phyloP scores from a whole-genome alignment of 2,329 filamentous ascomycete species.

The Pseudogymnoascus sp. region DNA sequence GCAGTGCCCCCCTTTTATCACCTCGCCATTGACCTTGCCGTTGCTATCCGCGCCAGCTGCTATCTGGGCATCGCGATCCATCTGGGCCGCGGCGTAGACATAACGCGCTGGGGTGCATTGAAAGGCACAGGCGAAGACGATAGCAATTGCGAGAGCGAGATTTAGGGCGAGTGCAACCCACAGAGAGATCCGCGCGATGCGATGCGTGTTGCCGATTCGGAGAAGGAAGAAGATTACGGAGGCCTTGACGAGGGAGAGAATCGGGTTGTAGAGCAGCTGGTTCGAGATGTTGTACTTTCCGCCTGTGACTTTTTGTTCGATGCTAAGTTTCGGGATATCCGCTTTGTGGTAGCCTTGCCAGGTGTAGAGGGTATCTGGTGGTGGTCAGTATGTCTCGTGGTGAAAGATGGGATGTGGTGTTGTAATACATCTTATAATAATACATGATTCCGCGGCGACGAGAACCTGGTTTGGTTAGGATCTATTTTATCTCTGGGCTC shows the following conservation, averaged over 20 bases:
- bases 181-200: conserved; percentile 7
- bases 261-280: conserved; percentile 39
- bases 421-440: not conserved
- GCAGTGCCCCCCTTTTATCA: conserved; percentile 16
- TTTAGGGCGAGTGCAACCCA: conserved; percentile 20
- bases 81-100: conserved; percentile 10
- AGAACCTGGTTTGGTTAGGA: not conserved
- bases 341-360: conserved; percentile 17
- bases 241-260: conserved; percentile 38
- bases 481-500: not conserved
- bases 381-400: not conserved
- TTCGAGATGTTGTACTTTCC: conserved; percentile 25
- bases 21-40: conserved; percentile 16
- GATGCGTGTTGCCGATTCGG: conserved; percentile 31
- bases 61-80: conserved; percentile 11
- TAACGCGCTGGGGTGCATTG: conserved; percentile 28
- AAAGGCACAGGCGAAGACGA: conserved; percentile 33
- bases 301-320: not conserved
- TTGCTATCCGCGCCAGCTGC: conserved; percentile 9
- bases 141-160: conserved; percentile 27
- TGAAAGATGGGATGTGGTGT: not conserved
- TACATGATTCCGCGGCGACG: not conserved
- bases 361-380: conserved; percentile 16
- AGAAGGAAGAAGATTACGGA: conserved; percentile 39
- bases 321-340: conserved; percentile 12